Evolutionary conservation across 768 basidiomycete species (phyloP).

Genomic region (Goffeauzyma gilvescens): DNA sequence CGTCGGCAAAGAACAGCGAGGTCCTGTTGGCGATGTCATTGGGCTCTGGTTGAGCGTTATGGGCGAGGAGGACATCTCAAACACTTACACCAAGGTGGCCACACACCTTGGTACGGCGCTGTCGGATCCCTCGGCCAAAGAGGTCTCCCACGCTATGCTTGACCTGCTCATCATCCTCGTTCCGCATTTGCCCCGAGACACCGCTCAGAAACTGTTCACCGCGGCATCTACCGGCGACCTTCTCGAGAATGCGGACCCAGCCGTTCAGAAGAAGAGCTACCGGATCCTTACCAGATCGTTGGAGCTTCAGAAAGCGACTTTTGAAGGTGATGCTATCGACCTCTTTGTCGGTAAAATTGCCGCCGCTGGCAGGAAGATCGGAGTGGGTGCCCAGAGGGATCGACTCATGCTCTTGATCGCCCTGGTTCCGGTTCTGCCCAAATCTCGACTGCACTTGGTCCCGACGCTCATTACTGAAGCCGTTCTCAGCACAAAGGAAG

Average conservation of each 20-base stretch:
- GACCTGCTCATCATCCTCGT: conserved; percentile 74
- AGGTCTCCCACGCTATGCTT: conserved; percentile 41
- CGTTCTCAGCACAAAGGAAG: conserved; percentile 87
- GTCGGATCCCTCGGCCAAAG: conserved; percentile 26
- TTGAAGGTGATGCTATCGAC: conserved; percentile 36
- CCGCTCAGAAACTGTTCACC: conserved; percentile 48
- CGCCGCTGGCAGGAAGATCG: conserved; percentile 45
- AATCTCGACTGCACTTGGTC: conserved; percentile 59
- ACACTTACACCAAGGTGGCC: conserved; percentile 61
- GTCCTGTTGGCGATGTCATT: conserved; percentile 72
- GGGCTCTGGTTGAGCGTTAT: conserved; percentile 69
- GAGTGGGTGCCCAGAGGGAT: conserved; percentile 79
- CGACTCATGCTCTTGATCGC: conserved; percentile 56
- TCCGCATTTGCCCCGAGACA: conserved; percentile 47
- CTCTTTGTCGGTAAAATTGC: conserved; percentile 48
- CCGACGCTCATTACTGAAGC: conserved; percentile 82
- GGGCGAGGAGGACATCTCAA: conserved; percentile 54
- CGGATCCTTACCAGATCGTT: conserved; percentile 59
- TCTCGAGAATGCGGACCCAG: conserved; percentile 59
- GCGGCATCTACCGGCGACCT: conserved; percentile 51
- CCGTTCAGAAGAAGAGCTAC: conserved; percentile 88
- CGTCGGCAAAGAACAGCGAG: conserved; percentile 51
- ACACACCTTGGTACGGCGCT: conserved; percentile 31
- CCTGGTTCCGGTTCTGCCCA: conserved; percentile 50
- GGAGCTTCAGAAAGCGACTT: conserved; percentile 42